Evolutionary conservation across 441 rosid genomes (phyloP), one percentile per base, ranked within the genome.

Genomic region (Pelargonium australe): DNA sequence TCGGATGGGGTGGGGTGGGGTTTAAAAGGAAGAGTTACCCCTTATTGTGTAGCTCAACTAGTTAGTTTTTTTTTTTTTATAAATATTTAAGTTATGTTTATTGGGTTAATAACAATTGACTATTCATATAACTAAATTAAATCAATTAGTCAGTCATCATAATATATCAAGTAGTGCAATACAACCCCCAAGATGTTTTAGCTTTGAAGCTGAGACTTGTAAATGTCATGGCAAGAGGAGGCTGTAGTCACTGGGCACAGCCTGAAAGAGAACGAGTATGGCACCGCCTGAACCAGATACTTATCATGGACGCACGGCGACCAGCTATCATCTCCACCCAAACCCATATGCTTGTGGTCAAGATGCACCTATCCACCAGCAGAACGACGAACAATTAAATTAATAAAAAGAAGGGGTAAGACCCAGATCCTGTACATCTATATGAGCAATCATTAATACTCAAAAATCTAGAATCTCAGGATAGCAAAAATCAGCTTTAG

Each of bases 311-410:
- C 89, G 66, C 85, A 73, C 0, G 96, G 96, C 0, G 90, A 77
- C 99, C 99, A 95, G 78, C 99, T 95, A 84, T 90, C 99, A 43
- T 95, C 99, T 74, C 99, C 97, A 3, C 87, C 98, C 12, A 91
- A 7, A 1, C 99, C 99, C 97, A 91, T 95, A 80, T 95, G 99
- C 80, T 85, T 90, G 81, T 95, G 97, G 82, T 91, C 99, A 25
- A 95, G 92, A 81, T 95, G 99, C 67, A 95, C 99, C 99, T 94
- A 76, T 66, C 70, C 23, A 58, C 58, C 64, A 69, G 40, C 70
- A 72, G 44, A 20, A 12, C 17, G 49, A 65, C 28, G 17, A 55
- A 7, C 62, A 57, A 57, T 6, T 57, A 16, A 2, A 55, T 7
- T 10, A 10, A 44, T 7, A 8, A 44, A 44, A 44, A 8, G 40